Conservation (phyloP, 2,329 filamentous ascomycete species). For the Phaeosphaeriaceae sp. region DNA sequence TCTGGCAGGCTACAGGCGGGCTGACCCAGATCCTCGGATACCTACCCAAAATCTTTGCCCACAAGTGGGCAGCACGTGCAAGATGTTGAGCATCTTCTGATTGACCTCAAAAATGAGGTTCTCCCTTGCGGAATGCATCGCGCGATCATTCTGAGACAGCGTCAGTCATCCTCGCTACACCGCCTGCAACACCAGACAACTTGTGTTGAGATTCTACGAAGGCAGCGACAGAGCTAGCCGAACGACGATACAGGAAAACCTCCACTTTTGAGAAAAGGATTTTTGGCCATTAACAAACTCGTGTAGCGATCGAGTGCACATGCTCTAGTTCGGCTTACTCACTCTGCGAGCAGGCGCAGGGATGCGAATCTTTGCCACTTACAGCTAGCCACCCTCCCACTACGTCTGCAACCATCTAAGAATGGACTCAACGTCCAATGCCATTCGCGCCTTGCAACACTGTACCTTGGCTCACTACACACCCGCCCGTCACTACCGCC, state of each 20-base stretch:
- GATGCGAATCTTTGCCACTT: neutral
- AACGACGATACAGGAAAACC: neutral
- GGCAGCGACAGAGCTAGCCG: neutral
- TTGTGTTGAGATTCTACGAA: neutral
- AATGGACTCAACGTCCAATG: neutral
- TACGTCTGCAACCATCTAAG: neutral
- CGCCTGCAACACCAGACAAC: neutral
- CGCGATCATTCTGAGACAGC: neutral
- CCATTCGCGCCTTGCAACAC: neutral
- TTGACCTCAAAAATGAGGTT: neutral
- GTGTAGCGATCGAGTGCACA: constrained; percentile 2
- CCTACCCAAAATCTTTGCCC: neutral
- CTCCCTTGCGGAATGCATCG: neutral
- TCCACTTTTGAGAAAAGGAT: neutral
- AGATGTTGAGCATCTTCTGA: neutral
- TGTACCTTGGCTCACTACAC: neutral
- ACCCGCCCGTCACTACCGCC: neutral
- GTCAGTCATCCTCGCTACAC: neutral
- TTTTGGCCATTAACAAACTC: neutral
- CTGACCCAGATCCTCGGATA: neutral
- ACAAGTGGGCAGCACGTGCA: neutral
- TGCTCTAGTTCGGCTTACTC: neutral
- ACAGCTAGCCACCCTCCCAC: neutral
- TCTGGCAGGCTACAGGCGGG: neutral
- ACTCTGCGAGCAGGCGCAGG: neutral